phyloP scores from a whole-genome alignment of 805 yeast species.

The Torulaspora gathmanii region DNA sequence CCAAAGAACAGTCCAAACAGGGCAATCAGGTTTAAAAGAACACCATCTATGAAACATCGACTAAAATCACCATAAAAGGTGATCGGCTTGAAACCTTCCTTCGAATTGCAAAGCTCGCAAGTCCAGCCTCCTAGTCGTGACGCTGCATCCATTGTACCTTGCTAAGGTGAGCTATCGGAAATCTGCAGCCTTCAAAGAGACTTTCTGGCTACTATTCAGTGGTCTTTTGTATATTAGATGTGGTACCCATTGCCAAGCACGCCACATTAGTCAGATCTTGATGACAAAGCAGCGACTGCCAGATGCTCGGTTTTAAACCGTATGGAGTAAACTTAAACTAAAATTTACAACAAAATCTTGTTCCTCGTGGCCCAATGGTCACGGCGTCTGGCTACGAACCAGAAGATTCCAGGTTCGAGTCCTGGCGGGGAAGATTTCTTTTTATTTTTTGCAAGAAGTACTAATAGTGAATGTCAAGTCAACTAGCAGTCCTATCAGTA shows the following conservation, averaged over 20 bases:
- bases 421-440: slow-evolving; percentile 46
- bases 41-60: slow-evolving; percentile 56
- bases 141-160: slow-evolving; percentile 3
- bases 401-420: slow-evolving; percentile 52
- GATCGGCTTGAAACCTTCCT: slow-evolving; percentile 43
- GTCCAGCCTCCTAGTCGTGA: slow-evolving; percentile 7
- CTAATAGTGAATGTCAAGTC: neutral
- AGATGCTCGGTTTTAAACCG: neutral
- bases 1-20: slow-evolving; percentile 44
- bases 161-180: neutral
- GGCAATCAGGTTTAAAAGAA: slow-evolving; percentile 41
- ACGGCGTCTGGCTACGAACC: slow-evolving; percentile 70
- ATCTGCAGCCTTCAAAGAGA: neutral
- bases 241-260: neutral
- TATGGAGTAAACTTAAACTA: no score
- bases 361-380: slow-evolving; percentile 76
- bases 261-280: neutral
- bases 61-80: slow-evolving; percentile 51
- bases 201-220: neutral
- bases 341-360: slow-evolving; percentile 31
- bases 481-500: neutral
- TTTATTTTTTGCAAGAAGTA: slow-evolving; percentile 2
- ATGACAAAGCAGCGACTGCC: neutral
- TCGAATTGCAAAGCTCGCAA: slow-evolving; percentile 28
- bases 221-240: neutral